phyloP scores from a whole-genome alignment of 2,329 filamentous ascomycete genomes.

The Hypoxylon sp. region DNA sequence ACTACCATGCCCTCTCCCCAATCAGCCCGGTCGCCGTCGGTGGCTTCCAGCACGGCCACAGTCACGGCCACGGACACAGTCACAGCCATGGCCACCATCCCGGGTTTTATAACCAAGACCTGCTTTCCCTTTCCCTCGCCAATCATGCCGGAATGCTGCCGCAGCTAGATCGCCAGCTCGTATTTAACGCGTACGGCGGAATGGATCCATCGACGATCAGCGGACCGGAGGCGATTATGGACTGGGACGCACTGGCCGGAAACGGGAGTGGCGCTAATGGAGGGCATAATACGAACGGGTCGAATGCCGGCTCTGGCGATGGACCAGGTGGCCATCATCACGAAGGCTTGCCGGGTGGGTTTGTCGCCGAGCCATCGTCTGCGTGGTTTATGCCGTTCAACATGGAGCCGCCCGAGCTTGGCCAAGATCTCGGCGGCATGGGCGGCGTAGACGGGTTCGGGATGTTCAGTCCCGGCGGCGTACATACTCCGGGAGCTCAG shows the following conservation, averaged over 20 bases:
- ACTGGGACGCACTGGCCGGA: slow-evolving; percentile 55
- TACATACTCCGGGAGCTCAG: slow-evolving; percentile 46
- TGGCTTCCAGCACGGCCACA: slow-evolving; percentile 40
- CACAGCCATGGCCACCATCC: slow-evolving; percentile 42
- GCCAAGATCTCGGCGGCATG: slow-evolving; percentile 56
- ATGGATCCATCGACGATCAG: slow-evolving; percentile 55
- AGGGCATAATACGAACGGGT: slow-evolving; percentile 43
- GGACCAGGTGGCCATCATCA: slow-evolving; percentile 37
- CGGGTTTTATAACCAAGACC: slow-evolving; percentile 58
- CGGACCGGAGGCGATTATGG: slow-evolving; percentile 51
- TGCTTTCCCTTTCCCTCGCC: slow-evolving; percentile 61
- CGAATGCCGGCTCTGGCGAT: slow-evolving; percentile 41
- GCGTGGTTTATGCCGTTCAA: slow-evolving; percentile 96
- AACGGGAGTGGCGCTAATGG: slow-evolving; percentile 42
- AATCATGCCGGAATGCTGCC: slow-evolving; percentile 65
- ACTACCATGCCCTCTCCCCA: slow-evolving; percentile 60
- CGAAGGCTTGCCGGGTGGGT: slow-evolving; percentile 39
- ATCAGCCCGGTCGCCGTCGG: slow-evolving; percentile 56
- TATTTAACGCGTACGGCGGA: slow-evolving; percentile 74
- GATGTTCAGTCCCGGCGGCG: slow-evolving; percentile 55
- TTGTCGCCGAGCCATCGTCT: slow-evolving; percentile 59
- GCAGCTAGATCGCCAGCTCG: slow-evolving; percentile 77
- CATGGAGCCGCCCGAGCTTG: slow-evolving; percentile 75
- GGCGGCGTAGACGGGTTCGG: slow-evolving; percentile 58
- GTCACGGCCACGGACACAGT: slow-evolving; percentile 2